phyloP scores from a whole-genome alignment of 2,329 filamentous ascomycete species.

The Fusarium bactridioides region DNA sequence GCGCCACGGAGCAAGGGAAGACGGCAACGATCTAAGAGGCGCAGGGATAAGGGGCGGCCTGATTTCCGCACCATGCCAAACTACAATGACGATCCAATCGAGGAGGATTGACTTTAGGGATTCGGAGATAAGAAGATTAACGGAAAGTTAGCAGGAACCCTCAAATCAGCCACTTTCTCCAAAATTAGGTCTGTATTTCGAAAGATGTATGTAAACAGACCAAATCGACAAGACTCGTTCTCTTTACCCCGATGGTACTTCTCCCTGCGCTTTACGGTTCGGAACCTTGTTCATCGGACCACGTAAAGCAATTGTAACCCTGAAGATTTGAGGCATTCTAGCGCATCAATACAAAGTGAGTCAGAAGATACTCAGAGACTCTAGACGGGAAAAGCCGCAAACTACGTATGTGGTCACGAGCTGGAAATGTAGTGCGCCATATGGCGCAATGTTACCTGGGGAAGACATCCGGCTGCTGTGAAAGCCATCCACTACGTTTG shows the following conservation, averaged over 20 bases:
- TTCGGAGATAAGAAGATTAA: constrained; percentile 2
- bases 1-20: constrained; percentile 10
- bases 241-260: not conserved
- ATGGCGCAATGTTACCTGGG: constrained; percentile 17
- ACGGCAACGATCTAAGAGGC: constrained; percentile 23
- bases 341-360: not conserved
- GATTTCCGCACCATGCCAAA: constrained; percentile 47
- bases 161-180: not conserved
- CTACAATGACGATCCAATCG: constrained; percentile 47
- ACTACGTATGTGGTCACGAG: constrained; percentile 28
- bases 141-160: not conserved
- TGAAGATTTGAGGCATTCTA: not conserved
- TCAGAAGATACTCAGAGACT: not conserved
- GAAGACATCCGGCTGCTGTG: constrained; percentile 12
- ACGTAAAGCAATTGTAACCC: not conserved
- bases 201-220: not conserved
- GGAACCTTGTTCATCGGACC: not conserved
- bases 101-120: constrained; percentile 30
- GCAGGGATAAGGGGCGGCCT: constrained; percentile 40
- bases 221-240: not conserved
- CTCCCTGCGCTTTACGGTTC: not conserved
- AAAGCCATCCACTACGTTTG: not conserved
- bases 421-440: constrained; percentile 18
- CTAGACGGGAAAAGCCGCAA: not conserved
- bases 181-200: not conserved